These are phyloP conservation scores for Ammopiptanthus mongolicus DNA, from an alignment of 306 rosid genomes.

Conservation along the genomic window DNA sequence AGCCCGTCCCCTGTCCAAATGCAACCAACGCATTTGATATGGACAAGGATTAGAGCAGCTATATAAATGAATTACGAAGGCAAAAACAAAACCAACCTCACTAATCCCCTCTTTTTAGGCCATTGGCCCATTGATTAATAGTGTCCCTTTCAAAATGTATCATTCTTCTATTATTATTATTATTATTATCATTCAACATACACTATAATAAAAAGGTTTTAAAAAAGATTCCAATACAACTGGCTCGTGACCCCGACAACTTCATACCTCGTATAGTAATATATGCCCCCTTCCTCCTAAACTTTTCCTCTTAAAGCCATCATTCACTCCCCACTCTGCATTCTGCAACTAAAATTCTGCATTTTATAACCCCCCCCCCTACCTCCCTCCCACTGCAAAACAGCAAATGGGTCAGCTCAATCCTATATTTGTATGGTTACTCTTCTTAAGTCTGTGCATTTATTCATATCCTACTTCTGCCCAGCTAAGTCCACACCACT, in stretches of 20 bases:
- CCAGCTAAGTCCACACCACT: conserved; percentile 56
- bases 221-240: conserved; percentile 35
- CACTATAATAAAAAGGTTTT: conserved; percentile 11
- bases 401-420: conserved; percentile 40
- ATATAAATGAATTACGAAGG: not conserved
- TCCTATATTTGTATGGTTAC: conserved; percentile 26
- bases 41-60: not conserved
- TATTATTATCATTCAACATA: conserved; percentile 26
- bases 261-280: conserved; percentile 1
- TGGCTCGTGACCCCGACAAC: conserved; percentile 38
- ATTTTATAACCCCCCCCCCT: not conserved
- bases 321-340: conserved; percentile 8
- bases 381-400: not conserved
- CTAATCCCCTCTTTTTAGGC: not conserved
- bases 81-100: conserved; percentile 6
- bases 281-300: not conserved
- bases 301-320: conserved; percentile 22
- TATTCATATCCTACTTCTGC: conserved; percentile 42
- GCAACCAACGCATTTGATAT: not conserved
- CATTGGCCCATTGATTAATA: not conserved
- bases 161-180: conserved; percentile 30
- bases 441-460: conserved; percentile 35
- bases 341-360: not conserved
- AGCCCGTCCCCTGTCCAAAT: not conserved
- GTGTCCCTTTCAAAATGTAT: conserved; percentile 31